Conservation (phyloP, 2,329 filamentous ascomycete species). For the Xylariaceae sp. region DNA sequence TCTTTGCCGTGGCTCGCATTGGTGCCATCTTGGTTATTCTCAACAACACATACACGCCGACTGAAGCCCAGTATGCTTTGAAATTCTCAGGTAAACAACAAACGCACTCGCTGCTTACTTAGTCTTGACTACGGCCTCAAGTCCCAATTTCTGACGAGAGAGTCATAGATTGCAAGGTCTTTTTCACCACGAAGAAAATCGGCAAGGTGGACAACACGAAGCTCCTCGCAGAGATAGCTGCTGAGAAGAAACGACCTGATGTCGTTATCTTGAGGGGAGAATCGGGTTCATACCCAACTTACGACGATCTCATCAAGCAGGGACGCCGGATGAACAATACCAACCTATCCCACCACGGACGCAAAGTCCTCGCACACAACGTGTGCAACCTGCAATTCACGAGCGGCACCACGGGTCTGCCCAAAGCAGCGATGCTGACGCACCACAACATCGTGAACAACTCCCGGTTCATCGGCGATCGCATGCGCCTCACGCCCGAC, state of each 20-base stretch:
- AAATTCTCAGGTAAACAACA: constrained; percentile 62
- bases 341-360: constrained; percentile 48
- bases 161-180: constrained; percentile 57
- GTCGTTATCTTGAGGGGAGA: constrained; percentile 58
- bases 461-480: constrained; percentile 65
- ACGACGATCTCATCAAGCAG: constrained; percentile 50
- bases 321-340: constrained; percentile 46
- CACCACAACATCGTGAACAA: constrained; percentile 63
- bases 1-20: constrained; percentile 65
- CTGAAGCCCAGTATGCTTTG: constrained; percentile 65
- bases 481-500: constrained; percentile 60
- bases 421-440: constrained; percentile 71
- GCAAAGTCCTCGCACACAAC: constrained; percentile 56
- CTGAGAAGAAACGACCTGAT: constrained; percentile 40
- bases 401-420: constrained; percentile 66
- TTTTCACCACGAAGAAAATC: constrained; percentile 68
- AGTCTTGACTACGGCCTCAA: not conserved
- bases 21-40: constrained; percentile 69
- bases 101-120: not conserved
- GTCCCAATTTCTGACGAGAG: not conserved
- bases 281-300: constrained; percentile 51
- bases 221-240: constrained; percentile 50
- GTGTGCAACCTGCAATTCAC: constrained; percentile 73
- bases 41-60: constrained; percentile 76
- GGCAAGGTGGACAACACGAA: constrained; percentile 58